Base-by-base conservation (phyloP, 2,329 filamentous ascomycete genomes). In the Microthyrium microscopicum region DNA sequence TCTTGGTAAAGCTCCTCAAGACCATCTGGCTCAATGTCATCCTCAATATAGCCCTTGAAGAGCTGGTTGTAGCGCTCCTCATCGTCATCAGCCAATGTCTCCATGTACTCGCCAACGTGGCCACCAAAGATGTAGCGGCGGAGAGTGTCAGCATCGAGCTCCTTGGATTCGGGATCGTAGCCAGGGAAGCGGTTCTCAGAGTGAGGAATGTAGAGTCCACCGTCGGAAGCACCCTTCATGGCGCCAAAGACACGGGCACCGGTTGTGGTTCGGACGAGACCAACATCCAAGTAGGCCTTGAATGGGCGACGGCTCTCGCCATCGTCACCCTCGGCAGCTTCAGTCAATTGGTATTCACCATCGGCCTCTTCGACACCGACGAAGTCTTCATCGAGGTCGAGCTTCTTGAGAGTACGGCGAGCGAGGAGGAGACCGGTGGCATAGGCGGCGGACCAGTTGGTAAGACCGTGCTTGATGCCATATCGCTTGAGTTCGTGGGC, bases 51-150 rank as follows among this genome's bases (percentile, higher is more conserved):
- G 66, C 89, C 78, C 62, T 76, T 70, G 79, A 98, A 98, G 72
- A 98, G 89, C 52, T 73, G 76, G 73, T 87, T 87, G 82, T 83
- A 98, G 60, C 89, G 85, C 76, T 98, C 89, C 80, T 98, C 89
- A 58, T 98, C 89, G 59, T 98, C 89, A 54, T 98, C 89, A 65
- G 89, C 89, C 46, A 98, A 81, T 39, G 79, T 89, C 78, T 98
- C 89, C 89, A 98, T 98, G 77, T 98, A 98, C 76, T 98, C 89
- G 50, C 87, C 85, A 46, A 98, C 82, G 75, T 98, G 89, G 42
- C 89, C 87, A 57, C 73, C 89, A 64, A 82, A 87, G 73, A 98
- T 98, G 79, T 98, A 98, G 72, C 85, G 92, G 73, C 87, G 84
- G 58, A 98, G 82, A 48, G 74, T 79, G 63, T 98, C 89, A 54